Evolutionary conservation across 2,329 filamentous ascomycete genomes (phyloP).

Genomic region (Colletotrichum sp.): DNA sequence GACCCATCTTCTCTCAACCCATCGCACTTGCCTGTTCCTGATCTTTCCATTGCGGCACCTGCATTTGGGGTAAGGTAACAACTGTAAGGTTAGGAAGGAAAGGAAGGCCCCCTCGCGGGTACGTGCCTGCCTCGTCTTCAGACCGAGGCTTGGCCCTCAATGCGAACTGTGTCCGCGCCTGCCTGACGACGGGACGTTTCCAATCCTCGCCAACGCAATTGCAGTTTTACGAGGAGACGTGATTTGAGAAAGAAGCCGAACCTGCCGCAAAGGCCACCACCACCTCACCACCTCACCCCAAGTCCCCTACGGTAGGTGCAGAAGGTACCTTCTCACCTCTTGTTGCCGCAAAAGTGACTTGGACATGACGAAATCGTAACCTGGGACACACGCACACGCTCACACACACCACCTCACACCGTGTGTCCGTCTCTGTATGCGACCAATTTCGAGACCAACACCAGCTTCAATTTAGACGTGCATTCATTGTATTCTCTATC

Average conservation of each 20-base stretch:
- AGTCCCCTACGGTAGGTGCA: background rate
- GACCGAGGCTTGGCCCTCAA: slow-evolving; percentile 7
- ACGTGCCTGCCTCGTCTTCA: background rate
- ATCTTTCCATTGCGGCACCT: background rate
- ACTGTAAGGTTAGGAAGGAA: background rate
- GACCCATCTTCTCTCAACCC: slow-evolving; percentile 9
- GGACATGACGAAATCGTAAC: background rate
- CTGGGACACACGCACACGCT: background rate
- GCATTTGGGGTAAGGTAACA: background rate
- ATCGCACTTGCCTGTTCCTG: background rate
- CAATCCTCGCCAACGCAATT: background rate
- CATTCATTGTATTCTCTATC: background rate
- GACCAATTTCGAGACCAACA: background rate
- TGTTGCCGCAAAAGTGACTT: background rate
- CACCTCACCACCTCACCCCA: background rate
- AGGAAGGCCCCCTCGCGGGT: background rate
- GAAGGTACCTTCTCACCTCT: background rate
- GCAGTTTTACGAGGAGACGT: background rate
- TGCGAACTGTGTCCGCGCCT: background rate
- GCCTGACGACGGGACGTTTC: background rate
- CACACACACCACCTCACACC: background rate
- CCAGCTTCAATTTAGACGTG: background rate
- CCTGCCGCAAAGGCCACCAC: background rate
- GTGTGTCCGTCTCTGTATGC: background rate
- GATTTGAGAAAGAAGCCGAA: background rate